Evolutionary conservation across 1,139 yeast species (phyloP), one percentile per base, ranked within the genome.

Genomic region (Nakaseomyces glabratus): DNA sequence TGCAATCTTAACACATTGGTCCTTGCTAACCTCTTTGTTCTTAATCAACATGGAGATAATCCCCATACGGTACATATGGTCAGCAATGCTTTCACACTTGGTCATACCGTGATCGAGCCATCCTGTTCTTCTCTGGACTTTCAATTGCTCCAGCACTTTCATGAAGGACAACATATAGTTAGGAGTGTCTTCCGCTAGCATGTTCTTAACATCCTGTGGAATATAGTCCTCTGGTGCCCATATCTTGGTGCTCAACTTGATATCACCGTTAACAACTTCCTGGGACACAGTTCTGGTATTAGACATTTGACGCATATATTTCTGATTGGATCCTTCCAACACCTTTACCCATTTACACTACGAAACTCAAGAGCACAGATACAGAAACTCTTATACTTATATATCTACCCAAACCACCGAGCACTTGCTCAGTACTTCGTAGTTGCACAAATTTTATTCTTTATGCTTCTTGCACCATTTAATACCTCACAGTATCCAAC

Each of bases 41-140:
- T 81, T 79, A 28, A 82, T 68, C 22, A 84, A 61, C 81, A 88
- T 73, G 14, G 93, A 68, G 36, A 88, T 76, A 29, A 88, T 66
- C 4, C 88, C 76, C 97, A 93, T 90, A 41, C 99, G 71, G 57
- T 90, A 90, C 97, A 90, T 90, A 58, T 93, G 99, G 58, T 90
- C 98, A 12, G 88, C 71, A 38, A 90, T 88, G 34, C 88, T 76
- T 58, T 90, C 70, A 29, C 78, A 72, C 7, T 59, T 55, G 0
- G 74, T 69, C 21, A 90, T 68, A 10, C 73, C 74, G 50, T 75
- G 74, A 51, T 86, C 88, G 19, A 90, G 59, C 98, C 98, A 90
- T 2, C 98, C 98, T 1, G 97, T 88, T 53, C 98, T 72, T 47
- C 71, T 76, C 48, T 85, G 93, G 5, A 76, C 66, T 60, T 90